Evolutionary conservation across 2,329 filamentous ascomycete genomes (phyloP).

Genomic region (Monascus ruber): DNA sequence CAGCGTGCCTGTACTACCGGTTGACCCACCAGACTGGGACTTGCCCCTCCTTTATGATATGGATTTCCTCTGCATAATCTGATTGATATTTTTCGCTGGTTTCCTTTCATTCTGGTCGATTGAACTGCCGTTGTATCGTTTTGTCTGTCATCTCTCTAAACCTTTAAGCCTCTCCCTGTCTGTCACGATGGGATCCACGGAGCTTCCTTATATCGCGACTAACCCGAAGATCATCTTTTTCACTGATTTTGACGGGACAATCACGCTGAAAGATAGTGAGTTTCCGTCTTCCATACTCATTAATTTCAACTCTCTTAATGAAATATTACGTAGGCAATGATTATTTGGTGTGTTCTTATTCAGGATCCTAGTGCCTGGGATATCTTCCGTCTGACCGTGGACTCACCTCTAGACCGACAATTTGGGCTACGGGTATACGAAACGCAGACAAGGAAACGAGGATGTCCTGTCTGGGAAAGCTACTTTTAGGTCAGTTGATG

Average conservation of each 20-base stretch:
- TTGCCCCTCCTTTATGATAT: too few relatives aligned
- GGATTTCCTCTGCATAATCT: too few relatives aligned
- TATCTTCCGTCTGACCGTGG: slow-evolving; percentile 36
- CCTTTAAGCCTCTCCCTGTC: too few relatives aligned
- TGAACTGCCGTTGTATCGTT: too few relatives aligned
- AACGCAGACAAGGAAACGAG: slow-evolving; percentile 60
- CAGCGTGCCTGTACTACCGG: too few relatives aligned
- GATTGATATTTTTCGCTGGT: too few relatives aligned
- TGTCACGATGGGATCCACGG: slow-evolving; percentile 18
- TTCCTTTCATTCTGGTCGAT: too few relatives aligned
- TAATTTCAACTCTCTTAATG: neutral
- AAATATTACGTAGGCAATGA: slow-evolving; percentile 44
- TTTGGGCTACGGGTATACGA: slow-evolving; percentile 66
- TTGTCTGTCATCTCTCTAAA: too few relatives aligned
- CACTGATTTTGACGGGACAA: slow-evolving; percentile 95
- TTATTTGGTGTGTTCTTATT: slow-evolving; percentile 39
- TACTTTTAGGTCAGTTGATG: slow-evolving; percentile 50
- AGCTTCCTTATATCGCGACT: slow-evolving; percentile 32
- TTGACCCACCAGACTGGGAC: too few relatives aligned
- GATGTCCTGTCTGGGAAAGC: slow-evolving; percentile 62
- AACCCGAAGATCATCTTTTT: slow-evolving; percentile 81
- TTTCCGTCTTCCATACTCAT: slow-evolving; percentile 5
- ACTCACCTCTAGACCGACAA: slow-evolving; percentile 62
- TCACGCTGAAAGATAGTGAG: slow-evolving; percentile 61
- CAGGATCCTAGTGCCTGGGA: too few relatives aligned